phyloP scores from a whole-genome alignment of 345 rosid genomes.

The Bretschneidera sinensis region DNA sequence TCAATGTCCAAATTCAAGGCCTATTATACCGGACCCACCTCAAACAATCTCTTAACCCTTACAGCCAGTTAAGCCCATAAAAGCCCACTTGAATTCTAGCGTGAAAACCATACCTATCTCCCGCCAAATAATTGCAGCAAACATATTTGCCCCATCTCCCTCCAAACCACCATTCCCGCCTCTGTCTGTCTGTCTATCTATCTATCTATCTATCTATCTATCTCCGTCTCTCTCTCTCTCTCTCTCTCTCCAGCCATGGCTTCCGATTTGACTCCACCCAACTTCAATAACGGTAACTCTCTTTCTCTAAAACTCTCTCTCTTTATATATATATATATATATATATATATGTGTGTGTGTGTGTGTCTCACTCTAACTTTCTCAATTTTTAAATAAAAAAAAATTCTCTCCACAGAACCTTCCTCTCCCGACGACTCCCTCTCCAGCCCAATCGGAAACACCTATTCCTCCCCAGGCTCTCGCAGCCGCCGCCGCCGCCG shows the following conservation, averaged over 20 bases:
- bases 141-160: too few relatives aligned
- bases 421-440: conserved; percentile 60
- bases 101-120: too few relatives aligned
- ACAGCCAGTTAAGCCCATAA: too few relatives aligned
- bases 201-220: not conserved
- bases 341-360: too few relatives aligned
- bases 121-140: too few relatives aligned
- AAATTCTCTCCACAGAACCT: conserved; percentile 40
- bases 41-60: too few relatives aligned
- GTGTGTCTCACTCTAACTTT: not conserved
- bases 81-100: too few relatives aligned
- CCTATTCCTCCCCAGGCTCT: conserved; percentile 26
- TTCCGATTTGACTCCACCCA: conserved; percentile 54
- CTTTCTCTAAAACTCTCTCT: conserved; percentile 11
- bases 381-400: too few relatives aligned
- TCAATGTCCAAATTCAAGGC: too few relatives aligned
- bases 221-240: conserved; percentile 12
- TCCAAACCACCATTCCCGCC: not conserved
- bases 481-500: conserved; percentile 21
- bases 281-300: conserved; percentile 37
- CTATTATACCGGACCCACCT: too few relatives aligned
- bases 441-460: conserved; percentile 68
- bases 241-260: conserved; percentile 46
- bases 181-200: not conserved
- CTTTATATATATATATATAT: not conserved